Evolutionary conservation across 2,329 filamentous ascomycete species (phyloP).

Genomic region (Coniochaeta prunicola): DNA sequence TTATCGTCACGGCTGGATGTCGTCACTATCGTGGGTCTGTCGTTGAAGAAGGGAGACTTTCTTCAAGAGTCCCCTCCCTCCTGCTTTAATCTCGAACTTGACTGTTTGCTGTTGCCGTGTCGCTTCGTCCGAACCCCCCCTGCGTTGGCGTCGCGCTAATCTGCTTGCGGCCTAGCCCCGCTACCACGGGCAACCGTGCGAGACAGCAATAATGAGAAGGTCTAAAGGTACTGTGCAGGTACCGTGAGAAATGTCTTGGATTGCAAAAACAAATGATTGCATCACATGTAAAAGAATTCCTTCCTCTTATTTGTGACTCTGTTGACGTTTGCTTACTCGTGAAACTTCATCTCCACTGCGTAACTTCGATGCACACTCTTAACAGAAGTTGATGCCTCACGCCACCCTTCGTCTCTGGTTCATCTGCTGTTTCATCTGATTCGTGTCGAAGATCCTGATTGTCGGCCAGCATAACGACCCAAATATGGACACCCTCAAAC

Average conservation of each 20-base stretch:
- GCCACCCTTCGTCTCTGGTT: not conserved
- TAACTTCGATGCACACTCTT: not conserved
- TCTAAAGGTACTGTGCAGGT: not conserved
- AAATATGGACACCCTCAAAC: not conserved
- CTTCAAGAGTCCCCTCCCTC: not conserved
- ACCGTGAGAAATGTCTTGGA: not conserved
- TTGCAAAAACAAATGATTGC: not conserved
- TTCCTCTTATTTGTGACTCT: not conserved
- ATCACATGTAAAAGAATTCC: not conserved
- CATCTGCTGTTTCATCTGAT: not conserved
- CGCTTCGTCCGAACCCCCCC: not conserved
- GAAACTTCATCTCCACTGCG: not conserved
- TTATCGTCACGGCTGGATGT: not conserved
- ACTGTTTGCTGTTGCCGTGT: not conserved
- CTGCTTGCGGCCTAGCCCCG: not conserved
- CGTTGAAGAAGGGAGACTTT: not conserved
- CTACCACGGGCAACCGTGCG: conserved; percentile 3
- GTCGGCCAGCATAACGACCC: not conserved
- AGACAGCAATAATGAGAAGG: not conserved
- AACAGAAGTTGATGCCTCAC: too few species aligned
- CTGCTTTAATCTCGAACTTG: conserved; percentile 1
- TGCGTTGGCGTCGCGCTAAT: not conserved
- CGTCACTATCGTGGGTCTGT: not conserved
- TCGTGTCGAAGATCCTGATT: not conserved
- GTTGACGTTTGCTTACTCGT: not conserved